Base-by-base conservation (phyloP, 257 asterid genomes). In the Anisodus tanguticus region DNA sequence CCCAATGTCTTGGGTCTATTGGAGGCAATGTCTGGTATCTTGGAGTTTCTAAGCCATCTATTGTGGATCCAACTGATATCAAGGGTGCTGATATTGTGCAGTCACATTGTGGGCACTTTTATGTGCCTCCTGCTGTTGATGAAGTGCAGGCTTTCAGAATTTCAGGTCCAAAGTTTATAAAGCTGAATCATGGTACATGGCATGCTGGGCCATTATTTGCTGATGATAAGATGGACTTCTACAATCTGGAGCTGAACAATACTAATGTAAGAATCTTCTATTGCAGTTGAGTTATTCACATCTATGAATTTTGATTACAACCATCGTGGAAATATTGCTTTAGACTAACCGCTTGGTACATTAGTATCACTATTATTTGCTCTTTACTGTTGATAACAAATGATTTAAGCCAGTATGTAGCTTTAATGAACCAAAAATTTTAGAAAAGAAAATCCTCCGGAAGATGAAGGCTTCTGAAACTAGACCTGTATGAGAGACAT, bases 181-280 rank as follows among this genome's bases (percentile, higher is more conserved):
- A 93, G 88, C 91, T 94, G 71, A 86, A 92, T 58, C 86, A 58
- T 8, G 98, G 97, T 68, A 94, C 99, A 12, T 96, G 98, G 99
- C 99, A 96, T 83, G 99, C 98, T 2, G 99, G 99, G 17, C 99
- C 99, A 0, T 82, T 96, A 91, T 96, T 94, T 82, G 87, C 80
- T 37, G 89, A 83, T 13, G 85, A 89, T 58, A 26, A 88, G 6
- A 94, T 94, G 97, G 98, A 96, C 70, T 96, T 96, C 87, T 96
- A 94, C 85, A 96, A 94, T 86, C 92, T 96, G 45, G 99, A 96
- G 82, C 88, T 96, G 66, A 91, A 88, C 90, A 87, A 96, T 82
- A 96, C 99, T 39, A 93, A 93, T 85, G 99, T 92, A 86, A 93
- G 97, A 79, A 64, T 15, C 16, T 67, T 74, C 13, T 10, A 31